Percentiles rank a stretch among this genome's conserved stretches.
Conservation (phyloP, 306 rosid species). For the Arachis stenosperma region DNA sequence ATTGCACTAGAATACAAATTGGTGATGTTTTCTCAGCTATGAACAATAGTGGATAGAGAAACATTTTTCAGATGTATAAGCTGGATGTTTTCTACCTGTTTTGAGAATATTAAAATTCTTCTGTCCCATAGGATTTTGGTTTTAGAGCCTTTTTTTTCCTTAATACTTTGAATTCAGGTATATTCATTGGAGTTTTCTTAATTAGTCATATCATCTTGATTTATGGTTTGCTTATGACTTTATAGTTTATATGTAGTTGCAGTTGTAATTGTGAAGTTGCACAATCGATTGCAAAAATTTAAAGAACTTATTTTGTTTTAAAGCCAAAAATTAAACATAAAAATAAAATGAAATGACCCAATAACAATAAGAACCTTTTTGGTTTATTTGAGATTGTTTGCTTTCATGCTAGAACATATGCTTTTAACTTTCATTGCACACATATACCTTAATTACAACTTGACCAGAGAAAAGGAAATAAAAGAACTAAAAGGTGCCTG, state of each 20-base stretch:
- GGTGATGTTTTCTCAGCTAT: conserved; percentile 36
- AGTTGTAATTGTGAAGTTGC: no score
- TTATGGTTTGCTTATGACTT: background rate
- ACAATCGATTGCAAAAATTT: no score
- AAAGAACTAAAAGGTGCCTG: no score
- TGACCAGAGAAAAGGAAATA: no score
- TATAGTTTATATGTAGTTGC: no score
- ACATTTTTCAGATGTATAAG: conserved; percentile 29
- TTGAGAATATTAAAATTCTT: conserved; percentile 16
- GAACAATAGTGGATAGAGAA: conserved; percentile 32
- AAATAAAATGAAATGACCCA: no score
- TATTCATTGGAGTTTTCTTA: conserved; percentile 34
- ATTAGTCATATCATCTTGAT: conserved; percentile 13
- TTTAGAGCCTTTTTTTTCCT: conserved; percentile 1
- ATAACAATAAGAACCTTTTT: no score
- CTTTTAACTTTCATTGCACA: conserved; percentile 1
- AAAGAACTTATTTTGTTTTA: no score
- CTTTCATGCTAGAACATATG: background rate
- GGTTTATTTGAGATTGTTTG: conserved; percentile 1
- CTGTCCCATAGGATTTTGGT: conserved; percentile 31
- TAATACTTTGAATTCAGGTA: conserved; percentile 24
- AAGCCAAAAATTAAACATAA: no score
- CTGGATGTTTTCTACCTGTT: conserved; percentile 32
- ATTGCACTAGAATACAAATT: conserved; percentile 15
- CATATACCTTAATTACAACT: background rate